phyloP scores from a whole-genome alignment of 352 stramenopile species.

The Phytophthora lateralis region DNA sequence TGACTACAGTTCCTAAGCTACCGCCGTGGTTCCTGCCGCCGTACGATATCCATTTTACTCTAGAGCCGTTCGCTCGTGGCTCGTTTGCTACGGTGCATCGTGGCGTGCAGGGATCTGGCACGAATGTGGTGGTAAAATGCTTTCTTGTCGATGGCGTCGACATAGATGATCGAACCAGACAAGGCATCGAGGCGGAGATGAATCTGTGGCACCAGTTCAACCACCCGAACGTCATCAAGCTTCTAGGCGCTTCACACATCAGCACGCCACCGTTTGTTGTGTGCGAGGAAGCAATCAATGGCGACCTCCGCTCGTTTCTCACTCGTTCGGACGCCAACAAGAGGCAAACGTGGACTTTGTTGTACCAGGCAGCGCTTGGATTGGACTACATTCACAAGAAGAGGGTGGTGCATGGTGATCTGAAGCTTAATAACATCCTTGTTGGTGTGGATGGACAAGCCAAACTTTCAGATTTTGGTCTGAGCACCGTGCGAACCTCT shows the following conservation, averaged over 20 bases:
- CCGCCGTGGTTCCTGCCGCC: conserved; percentile 27
- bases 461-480: conserved; percentile 26
- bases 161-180: conserved; percentile 2
- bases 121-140: conserved; percentile 42
- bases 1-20: neutral
- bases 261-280: conserved; percentile 33
- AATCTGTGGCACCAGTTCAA: conserved; percentile 33
- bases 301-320: conserved; percentile 22
- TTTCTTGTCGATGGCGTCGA: conserved; percentile 21
- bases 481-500: conserved; percentile 7
- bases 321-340: conserved; percentile 5
- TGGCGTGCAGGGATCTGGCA: conserved; percentile 23
- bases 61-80: conserved; percentile 20
- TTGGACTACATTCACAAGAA: conserved; percentile 38
- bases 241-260: conserved; percentile 40
- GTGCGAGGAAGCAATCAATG: conserved; percentile 29
- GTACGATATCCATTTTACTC: conserved; percentile 19
- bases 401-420: conserved; percentile 21
- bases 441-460: conserved; percentile 14
- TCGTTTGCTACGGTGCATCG: conserved; percentile 31
- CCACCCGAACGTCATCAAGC: conserved; percentile 40
- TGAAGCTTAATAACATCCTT: conserved; percentile 28
- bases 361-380: conserved; percentile 43
- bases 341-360: conserved; percentile 18
- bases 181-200: conserved; percentile 32